Evolutionary conservation across 306 rosid species (phyloP), one percentile per base, ranked within the genome.

Genomic region (Datisca glomerata): DNA sequence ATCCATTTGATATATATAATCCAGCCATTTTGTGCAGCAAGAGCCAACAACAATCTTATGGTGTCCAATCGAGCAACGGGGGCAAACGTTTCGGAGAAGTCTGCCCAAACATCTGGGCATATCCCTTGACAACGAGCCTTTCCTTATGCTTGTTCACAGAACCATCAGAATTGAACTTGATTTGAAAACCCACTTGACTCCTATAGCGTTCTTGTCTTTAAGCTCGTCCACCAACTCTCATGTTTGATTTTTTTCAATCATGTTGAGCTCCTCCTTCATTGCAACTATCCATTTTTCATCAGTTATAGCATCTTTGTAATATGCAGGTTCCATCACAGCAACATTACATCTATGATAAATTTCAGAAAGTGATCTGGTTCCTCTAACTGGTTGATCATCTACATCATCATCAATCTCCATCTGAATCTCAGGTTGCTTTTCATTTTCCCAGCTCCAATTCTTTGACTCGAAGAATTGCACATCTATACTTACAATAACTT

Each of bases 381-480:
- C 27, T n/a, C n/a, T 41, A 19, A 19, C 27, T 18, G 46, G 46
- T 27, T 27, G 8, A 27, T 39, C 19, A 39, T n/a, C 19, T 39
- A 12, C 4, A 4, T 39, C 43, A n/a, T 39, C 43, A n/a, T 14
- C 19, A n/a, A n/a, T 39, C 9, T 39, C 7, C 3, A 1, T 12
- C 5, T 2, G 17, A 19, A 8, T 46, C 8, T 32, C 25, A 16
- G 13, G 25, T 6, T 24, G 37, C 14, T 7, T 46, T 27, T 10
- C 37, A n/a, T n/a, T n/a, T 32, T 46, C 51, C 37, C 37, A 46
- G 12, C 18, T 25, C 37, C 22, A 46, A 16, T 46, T 22, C 9
- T 27, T 28, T 13, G 24, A 5, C 18, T 46, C 51, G 24, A 48
- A 6, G 4, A 24, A 31, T 16, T 14, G 29, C 12, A 46, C 51